phyloP scores from a whole-genome alignment of 2,329 filamentous ascomycete genomes.

The Phyllosticta paracitricarpa region DNA sequence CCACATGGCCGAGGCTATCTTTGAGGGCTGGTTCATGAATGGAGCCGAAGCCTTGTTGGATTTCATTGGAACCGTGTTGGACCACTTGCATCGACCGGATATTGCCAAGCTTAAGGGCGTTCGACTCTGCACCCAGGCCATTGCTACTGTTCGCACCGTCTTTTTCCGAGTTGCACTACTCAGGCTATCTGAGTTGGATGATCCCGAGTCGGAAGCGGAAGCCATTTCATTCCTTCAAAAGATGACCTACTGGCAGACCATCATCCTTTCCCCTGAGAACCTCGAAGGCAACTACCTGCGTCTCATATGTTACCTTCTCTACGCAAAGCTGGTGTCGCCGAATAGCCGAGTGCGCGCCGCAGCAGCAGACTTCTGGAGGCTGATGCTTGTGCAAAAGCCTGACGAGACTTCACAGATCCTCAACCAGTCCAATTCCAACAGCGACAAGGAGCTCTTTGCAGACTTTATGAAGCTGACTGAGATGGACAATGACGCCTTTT shows the following conservation, averaged over 20 bases:
- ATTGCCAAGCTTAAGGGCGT: conserved; percentile 75
- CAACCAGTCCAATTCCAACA: conserved; percentile 56
- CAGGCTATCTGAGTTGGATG: conserved; percentile 73
- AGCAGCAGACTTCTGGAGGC: conserved; percentile 79
- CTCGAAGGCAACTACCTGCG: conserved; percentile 73
- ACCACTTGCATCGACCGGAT: conserved; percentile 81
- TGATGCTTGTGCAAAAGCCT: conserved; percentile 87
- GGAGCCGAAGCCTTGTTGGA: conserved; percentile 77
- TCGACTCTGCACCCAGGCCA: conserved; percentile 78
- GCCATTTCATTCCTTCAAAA: conserved; percentile 68
- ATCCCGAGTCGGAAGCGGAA: conserved; percentile 50
- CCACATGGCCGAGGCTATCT: conserved; percentile 81
- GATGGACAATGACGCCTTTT: conserved; percentile 78
- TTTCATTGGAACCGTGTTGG: conserved; percentile 73
- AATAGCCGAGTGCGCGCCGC: conserved; percentile 58
- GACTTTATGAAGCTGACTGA: conserved; percentile 80
- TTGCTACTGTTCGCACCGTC: conserved; percentile 63
- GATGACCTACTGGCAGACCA: conserved; percentile 91
- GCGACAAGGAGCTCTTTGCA: conserved; percentile 60
- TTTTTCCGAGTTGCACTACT: conserved; percentile 73
- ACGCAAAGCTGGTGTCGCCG: conserved; percentile 71
- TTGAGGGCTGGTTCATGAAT: conserved; percentile 93
- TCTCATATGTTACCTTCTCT: conserved; percentile 86
- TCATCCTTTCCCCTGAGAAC: conserved; percentile 69
- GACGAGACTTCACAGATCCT: conserved; percentile 68